Percentiles rank a stretch among this genome's conserved stretches.
phyloP scores from a whole-genome alignment of 192 early-diverging fungal genomes.

The Coemansia brasiliensis region DNA sequence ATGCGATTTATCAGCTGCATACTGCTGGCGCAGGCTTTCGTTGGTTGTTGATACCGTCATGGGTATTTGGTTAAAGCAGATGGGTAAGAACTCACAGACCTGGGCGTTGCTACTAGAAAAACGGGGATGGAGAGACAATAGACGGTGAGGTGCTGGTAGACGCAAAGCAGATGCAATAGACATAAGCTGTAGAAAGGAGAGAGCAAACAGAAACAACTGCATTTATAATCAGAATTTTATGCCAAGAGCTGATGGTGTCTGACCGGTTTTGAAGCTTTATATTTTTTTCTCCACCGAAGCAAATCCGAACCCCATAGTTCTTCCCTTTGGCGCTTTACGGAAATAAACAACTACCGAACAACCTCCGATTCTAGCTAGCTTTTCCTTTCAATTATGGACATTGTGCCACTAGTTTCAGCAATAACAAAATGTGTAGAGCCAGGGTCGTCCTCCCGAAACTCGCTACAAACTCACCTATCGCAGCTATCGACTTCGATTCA shows the following conservation, averaged over 20 bases:
- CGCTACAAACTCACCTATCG: conserved; percentile 9
- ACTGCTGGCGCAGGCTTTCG: conserved; percentile 1
- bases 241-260: too few species aligned
- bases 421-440: conserved; percentile 14
- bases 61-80: background rate
- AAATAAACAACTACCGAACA: too few species aligned
- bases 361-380: background rate
- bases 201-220: too few species aligned
- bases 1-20: conserved; percentile 39
- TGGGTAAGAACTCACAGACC: background rate
- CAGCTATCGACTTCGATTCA: conserved; percentile 10
- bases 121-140: background rate
- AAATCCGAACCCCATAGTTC: too few species aligned
- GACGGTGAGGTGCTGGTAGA: background rate
- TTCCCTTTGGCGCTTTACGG: too few species aligned
- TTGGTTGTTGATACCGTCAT: background rate
- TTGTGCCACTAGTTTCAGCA: conserved; percentile 12
- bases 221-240: too few species aligned
- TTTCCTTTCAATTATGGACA: conserved; percentile 26
- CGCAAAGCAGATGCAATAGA: background rate
- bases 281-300: too few species aligned
- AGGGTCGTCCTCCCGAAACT: conserved; percentile 6
- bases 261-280: too few species aligned
- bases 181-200: too few species aligned
- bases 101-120: background rate